Percentiles rank a stretch among this genome's conserved stretches.
Evolutionary conservation across 208 protist genomes (phyloP).

Genomic region (Angomonas deanei): DNA sequence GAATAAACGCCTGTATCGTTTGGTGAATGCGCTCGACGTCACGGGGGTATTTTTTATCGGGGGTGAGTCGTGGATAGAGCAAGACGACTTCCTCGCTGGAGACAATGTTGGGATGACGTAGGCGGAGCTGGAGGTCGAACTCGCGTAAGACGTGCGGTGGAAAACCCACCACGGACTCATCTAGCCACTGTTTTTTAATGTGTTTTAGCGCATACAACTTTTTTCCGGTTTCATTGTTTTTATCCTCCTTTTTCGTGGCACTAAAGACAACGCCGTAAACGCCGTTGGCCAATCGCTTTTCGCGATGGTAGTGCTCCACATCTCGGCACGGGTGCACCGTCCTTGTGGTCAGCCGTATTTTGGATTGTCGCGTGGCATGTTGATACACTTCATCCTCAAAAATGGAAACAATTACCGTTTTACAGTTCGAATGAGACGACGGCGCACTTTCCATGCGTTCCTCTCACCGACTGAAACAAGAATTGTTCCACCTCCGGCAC

Average conservation of each 20-base stretch:
- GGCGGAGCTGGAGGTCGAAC: slow-evolving; percentile 72
- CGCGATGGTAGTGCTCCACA: slow-evolving; percentile 52
- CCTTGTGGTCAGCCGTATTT: slow-evolving; percentile 30
- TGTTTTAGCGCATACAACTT: slow-evolving; percentile 70
- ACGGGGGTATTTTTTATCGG: not conserved
- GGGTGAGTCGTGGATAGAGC: slow-evolving; percentile 8
- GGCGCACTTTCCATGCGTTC: too few relatives aligned
- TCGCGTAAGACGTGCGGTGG: slow-evolving; percentile 78
- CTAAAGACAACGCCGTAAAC: slow-evolving; percentile 84
- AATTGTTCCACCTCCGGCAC: too few relatives aligned
- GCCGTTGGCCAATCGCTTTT: slow-evolving; percentile 50
- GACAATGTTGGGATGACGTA: slow-evolving; percentile 81
- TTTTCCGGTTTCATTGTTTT: too few relatives aligned
- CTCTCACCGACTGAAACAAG: too few relatives aligned
- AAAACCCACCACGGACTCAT: slow-evolving; percentile 73
- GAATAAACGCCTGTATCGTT: not conserved
- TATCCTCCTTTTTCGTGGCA: slow-evolving; percentile 14
- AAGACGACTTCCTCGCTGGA: slow-evolving; percentile 39
- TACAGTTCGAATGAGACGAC: too few relatives aligned
- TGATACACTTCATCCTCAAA: slow-evolving; percentile 20
- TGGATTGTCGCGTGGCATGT: slow-evolving; percentile 8
- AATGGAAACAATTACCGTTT: too few relatives aligned
- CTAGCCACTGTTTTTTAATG: slow-evolving; percentile 74
- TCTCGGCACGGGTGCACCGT: slow-evolving; percentile 39
- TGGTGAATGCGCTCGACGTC: not conserved